Evolutionary conservation across 140 eudicot genomes (phyloP).

Genomic region (Flaveria floridana): DNA sequence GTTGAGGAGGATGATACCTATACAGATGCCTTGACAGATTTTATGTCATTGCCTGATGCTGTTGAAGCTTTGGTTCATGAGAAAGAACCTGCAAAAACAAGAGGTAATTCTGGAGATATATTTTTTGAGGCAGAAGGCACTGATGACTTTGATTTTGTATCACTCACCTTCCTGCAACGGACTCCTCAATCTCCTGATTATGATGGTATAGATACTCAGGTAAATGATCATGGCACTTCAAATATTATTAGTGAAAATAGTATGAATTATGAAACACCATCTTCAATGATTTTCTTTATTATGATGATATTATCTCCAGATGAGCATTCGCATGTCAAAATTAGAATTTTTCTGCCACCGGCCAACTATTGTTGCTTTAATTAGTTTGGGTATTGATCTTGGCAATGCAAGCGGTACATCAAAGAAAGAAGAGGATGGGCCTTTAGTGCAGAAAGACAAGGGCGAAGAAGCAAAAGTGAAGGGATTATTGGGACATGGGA

Average conservation of each 20-base stretch:
- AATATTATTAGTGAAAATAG: constrained; percentile 17
- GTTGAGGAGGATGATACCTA: constrained; percentile 78
- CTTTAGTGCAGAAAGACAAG: constrained; percentile 47
- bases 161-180: constrained; percentile 64
- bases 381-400: constrained; percentile 73
- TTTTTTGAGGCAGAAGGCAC: constrained; percentile 72
- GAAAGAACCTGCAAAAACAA: constrained; percentile 44
- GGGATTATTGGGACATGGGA: constrained; percentile 88
- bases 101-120: constrained; percentile 49
- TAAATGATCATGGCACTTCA: constrained; percentile 29
- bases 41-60: constrained; percentile 54
- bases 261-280: neutral
- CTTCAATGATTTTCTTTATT: constrained; percentile 2
- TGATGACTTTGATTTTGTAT: constrained; percentile 81
- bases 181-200: constrained; percentile 74
- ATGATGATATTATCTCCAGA: constrained; percentile 39
- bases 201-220: constrained; percentile 94
- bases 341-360: constrained; percentile 83
- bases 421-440: constrained; percentile 38
- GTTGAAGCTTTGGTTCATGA: constrained; percentile 44
- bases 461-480: constrained; percentile 61
- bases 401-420: constrained; percentile 48
- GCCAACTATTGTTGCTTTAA: constrained; percentile 87
- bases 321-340: constrained; percentile 84
- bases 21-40: constrained; percentile 86